Conservation (phyloP, 2,329 filamentous ascomycete genomes). For the Lachnellula suecica region DNA sequence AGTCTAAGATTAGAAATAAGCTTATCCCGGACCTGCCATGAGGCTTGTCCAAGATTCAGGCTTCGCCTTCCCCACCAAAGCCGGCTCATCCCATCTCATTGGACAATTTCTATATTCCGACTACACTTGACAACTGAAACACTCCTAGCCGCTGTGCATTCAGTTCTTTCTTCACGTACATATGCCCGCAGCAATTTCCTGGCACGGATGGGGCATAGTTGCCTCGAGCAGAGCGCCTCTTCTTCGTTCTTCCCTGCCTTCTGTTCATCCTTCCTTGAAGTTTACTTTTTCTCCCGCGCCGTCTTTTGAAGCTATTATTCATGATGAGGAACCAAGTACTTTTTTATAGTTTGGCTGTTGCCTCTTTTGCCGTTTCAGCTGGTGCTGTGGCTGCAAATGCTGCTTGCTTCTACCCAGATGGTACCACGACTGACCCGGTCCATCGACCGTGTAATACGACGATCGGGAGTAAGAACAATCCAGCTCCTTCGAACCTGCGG, state of each 20-base stretch:
- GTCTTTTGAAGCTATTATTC: background rate
- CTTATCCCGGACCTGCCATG: too few species aligned
- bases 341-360: background rate
- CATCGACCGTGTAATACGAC: constrained; percentile 19
- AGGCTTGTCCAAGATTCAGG: too few species aligned
- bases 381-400: background rate
- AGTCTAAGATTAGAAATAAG: too few species aligned
- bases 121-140: too few species aligned
- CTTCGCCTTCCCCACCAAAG: too few species aligned
- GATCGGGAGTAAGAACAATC: too few species aligned
- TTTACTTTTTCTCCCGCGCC: background rate
- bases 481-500: too few species aligned
- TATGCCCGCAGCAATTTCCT: background rate
- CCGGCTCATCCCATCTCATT: too few species aligned
- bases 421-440: constrained; percentile 11
- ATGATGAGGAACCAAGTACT: background rate
- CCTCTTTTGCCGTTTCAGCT: background rate
- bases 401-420: constrained; percentile 19
- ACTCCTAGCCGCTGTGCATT: too few species aligned
- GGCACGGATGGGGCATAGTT: background rate
- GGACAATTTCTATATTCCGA: too few species aligned
- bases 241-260: background rate
- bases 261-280: background rate
- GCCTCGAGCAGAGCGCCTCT: background rate
- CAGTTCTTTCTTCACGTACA: too few species aligned